Evolutionary conservation across 768 basidiomycete species (phyloP).

Genomic region (Suillus occidentalis): DNA sequence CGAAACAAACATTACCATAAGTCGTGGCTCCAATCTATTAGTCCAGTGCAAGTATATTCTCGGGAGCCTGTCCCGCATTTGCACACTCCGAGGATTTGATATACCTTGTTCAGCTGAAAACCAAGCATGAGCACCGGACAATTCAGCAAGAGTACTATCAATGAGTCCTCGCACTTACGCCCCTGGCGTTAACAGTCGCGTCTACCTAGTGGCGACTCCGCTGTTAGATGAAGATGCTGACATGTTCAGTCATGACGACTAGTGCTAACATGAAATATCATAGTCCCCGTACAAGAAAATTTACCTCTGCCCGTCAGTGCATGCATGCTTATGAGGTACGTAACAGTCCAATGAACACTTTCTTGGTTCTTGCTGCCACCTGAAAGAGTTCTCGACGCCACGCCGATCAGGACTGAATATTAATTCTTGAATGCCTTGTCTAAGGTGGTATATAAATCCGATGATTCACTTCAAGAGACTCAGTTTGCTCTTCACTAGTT

Average conservation of each 20-base stretch:
- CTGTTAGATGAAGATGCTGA: neutral
- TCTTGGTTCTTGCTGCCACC: neutral
- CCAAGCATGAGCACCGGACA: neutral
- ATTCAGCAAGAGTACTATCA: neutral
- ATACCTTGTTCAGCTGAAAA: neutral
- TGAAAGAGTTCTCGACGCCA: neutral
- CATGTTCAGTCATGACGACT: slow-evolving; percentile 2
- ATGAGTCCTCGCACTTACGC: neutral
- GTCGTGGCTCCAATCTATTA: neutral
- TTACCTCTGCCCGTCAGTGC: neutral
- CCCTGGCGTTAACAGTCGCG: neutral
- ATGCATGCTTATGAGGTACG: neutral
- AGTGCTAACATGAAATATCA: neutral
- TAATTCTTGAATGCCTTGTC: neutral
- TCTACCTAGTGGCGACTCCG: neutral
- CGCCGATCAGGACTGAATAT: neutral
- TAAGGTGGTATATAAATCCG: neutral
- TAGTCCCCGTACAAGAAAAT: neutral
- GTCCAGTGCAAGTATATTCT: neutral
- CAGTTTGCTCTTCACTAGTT: neutral
- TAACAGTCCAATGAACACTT: slow-evolving; percentile 1
- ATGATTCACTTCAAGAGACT: neutral
- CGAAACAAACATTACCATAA: too few relatives aligned
- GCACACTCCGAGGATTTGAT: neutral
- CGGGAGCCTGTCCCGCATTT: neutral